phyloP scores from a whole-genome alignment of 768 basidiomycete genomes.

The Melanogaster broomeanus region DNA sequence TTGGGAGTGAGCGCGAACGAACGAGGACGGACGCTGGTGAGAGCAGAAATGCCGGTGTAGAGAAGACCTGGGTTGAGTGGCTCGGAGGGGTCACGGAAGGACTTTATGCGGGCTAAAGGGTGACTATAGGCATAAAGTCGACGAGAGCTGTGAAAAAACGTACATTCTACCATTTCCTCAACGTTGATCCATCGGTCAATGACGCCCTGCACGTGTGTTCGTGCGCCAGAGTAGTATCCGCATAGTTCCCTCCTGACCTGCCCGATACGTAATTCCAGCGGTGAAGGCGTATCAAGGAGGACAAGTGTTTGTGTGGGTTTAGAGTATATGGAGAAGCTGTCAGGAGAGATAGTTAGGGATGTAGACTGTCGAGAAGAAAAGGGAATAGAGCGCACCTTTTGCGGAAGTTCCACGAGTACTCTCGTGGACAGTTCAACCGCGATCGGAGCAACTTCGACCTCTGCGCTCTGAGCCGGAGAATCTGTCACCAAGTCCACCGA shows the following conservation, averaged over 20 bases:
- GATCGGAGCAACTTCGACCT: background rate
- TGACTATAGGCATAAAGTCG: background rate
- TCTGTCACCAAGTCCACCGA: conserved; percentile 2
- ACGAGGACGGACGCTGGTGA: conserved; percentile 87
- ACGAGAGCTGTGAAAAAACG: conserved; percentile 29
- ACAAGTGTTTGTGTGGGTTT: conserved; percentile 57
- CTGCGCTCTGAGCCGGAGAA: background rate
- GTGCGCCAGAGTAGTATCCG: conserved; percentile 56
- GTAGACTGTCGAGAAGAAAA: too few species aligned
- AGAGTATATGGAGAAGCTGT: conserved; percentile 89
- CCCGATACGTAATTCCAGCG: conserved; percentile 78
- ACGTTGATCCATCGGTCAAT: conserved; percentile 84
- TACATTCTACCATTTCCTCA: conserved; percentile 85
- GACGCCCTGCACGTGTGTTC: conserved; percentile 66
- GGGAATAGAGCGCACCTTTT: conserved; percentile 20
- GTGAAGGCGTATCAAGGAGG: conserved; percentile 73
- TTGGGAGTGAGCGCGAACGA: conserved; percentile 69
- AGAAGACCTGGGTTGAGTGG: conserved; percentile 85
- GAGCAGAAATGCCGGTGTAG: conserved; percentile 86
- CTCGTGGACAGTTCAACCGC: conserved; percentile 9
- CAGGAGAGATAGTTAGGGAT: background rate
- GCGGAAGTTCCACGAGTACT: conserved; percentile 21
- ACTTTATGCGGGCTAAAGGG: conserved; percentile 72
- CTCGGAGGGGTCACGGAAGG: conserved; percentile 79
- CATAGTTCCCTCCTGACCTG: conserved; percentile 61